These are phyloP conservation scores for Acephala macrosclerotiorum DNA, from an alignment of 2,329 filamentous ascomycete genomes.

Conservation along the genomic window DNA sequence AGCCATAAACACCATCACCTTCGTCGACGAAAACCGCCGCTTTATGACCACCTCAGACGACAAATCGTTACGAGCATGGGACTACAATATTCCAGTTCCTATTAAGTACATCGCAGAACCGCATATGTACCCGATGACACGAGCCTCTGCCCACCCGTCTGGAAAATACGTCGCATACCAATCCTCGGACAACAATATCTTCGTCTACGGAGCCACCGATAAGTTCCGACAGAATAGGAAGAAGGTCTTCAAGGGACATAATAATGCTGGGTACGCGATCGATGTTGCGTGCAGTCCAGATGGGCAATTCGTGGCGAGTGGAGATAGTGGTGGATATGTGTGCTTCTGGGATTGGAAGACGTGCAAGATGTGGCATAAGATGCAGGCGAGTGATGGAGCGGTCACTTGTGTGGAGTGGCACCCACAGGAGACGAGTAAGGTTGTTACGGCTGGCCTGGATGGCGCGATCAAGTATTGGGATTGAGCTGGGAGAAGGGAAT, in stretches of 20 bases:
- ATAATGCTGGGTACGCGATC: conserved; percentile 92
- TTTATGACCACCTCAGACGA: conserved; percentile 99
- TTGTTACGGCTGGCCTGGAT: conserved; percentile 88
- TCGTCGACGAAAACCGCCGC: conserved; percentile 90
- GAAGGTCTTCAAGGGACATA: conserved; percentile 95
- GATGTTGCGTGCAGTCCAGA: conserved; percentile 90
- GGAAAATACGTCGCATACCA: conserved; percentile 97
- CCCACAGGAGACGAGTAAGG: conserved; percentile 95
- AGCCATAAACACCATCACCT: conserved; percentile 97
- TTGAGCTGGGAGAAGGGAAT: conserved; percentile 51
- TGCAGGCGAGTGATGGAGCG: conserved; percentile 82
- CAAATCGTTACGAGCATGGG: conserved; percentile 95
- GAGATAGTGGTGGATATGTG: conserved; percentile 87
- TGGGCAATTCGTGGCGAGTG: conserved; percentile 87
- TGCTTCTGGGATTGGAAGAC: conserved; percentile 99
- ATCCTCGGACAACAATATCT: conserved; percentile 92
- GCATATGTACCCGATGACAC: conserved; percentile 96
- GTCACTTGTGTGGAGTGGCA: conserved; percentile 94
- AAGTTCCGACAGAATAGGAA: conserved; percentile 98
- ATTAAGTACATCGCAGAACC: conserved; percentile 99
- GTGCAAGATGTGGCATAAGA: conserved; percentile 98
- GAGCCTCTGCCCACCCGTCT: conserved; percentile 82
- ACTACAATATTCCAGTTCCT: conserved; percentile 96
- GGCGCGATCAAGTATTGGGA: conserved; percentile 94
- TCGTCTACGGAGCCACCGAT: conserved; percentile 93